Evolutionary conservation across 1,139 yeast genomes (phyloP).

Genomic region (Scheffersomyces insectosa): DNA sequence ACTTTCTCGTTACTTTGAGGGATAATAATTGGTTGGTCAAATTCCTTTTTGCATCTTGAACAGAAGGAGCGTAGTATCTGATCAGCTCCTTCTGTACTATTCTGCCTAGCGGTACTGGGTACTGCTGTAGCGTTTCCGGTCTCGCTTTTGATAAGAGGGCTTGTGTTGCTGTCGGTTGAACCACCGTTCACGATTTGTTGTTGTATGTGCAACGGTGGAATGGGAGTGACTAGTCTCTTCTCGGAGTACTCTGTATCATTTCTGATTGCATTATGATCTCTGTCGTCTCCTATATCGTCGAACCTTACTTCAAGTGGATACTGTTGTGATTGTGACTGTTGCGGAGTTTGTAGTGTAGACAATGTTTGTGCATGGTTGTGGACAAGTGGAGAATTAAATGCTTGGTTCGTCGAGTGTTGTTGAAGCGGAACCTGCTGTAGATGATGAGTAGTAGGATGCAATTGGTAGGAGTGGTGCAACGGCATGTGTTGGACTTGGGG

Average conservation of each 20-base stretch:
- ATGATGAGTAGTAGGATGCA: slow-evolving; percentile 8
- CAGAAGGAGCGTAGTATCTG: slow-evolving; percentile 30
- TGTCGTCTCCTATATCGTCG: slow-evolving; percentile 2
- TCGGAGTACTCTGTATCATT: slow-evolving; percentile 13
- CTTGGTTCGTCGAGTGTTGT: no score
- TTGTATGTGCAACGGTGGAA: slow-evolving; percentile 49
- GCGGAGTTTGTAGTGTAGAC: slow-evolving; percentile 5
- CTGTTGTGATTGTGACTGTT: slow-evolving; percentile 4
- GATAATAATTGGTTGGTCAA: slow-evolving; percentile 45
- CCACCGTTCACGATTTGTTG: slow-evolving; percentile 35
- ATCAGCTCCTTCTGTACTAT: slow-evolving; percentile 6
- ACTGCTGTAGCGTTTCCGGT: slow-evolving; percentile 11
- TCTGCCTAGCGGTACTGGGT: slow-evolving; percentile 8
- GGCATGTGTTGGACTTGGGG: slow-evolving; percentile 5
- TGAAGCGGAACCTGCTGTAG: slow-evolving; percentile 9
- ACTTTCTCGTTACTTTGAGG: slow-evolving; percentile 29
- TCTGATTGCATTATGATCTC: slow-evolving; percentile 1
- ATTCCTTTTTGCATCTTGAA: slow-evolving; percentile 60
- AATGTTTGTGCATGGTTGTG: slow-evolving; percentile 3
- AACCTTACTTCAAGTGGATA: slow-evolving; percentile 3
- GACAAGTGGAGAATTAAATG: slow-evolving; percentile 2
- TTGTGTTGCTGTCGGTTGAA: slow-evolving; percentile 5
- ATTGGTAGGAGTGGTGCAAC: slow-evolving; percentile 9
- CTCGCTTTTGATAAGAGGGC: slow-evolving; percentile 6
- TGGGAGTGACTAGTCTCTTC: slow-evolving; percentile 38